Conservation (phyloP, 345 rosid genomes). For the Schrenkiella parvula region DNA sequence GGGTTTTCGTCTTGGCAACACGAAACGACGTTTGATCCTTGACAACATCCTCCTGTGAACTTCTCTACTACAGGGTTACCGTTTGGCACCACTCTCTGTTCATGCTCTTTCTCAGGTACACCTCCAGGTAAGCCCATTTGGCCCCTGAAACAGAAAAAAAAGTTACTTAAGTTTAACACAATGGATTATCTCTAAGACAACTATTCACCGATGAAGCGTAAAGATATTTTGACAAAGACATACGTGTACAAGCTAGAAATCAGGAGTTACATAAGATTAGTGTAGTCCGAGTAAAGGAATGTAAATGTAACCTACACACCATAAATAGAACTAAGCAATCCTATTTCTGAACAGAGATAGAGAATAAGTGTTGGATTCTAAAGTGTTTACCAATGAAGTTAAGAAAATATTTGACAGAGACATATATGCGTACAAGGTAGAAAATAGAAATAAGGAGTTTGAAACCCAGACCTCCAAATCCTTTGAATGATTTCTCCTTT, state of each 20-base stretch:
- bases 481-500: slow-evolving; percentile 70
- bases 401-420: neutral
- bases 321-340: neutral
- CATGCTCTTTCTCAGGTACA: slow-evolving; percentile 36
- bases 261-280: no score
- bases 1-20: slow-evolving; percentile 61
- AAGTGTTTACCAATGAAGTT: neutral
- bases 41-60: slow-evolving; percentile 58
- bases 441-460: neutral
- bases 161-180: neutral
- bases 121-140: slow-evolving; percentile 53
- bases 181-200: no score
- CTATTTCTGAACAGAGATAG: neutral
- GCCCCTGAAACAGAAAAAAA: slow-evolving; percentile 51
- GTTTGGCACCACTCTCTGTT: slow-evolving; percentile 43
- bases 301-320: neutral
- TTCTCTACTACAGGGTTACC: slow-evolving; percentile 30
- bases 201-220: neutral
- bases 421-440: neutral
- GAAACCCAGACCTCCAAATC: slow-evolving; percentile 67
- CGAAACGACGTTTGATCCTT: slow-evolving; percentile 59
- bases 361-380: neutral
- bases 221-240: neutral
- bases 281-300: neutral
- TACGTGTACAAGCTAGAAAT: neutral